Evolutionary conservation across 2,329 filamentous ascomycete genomes (phyloP).

Genomic region (Harringtonia aguacate): DNA sequence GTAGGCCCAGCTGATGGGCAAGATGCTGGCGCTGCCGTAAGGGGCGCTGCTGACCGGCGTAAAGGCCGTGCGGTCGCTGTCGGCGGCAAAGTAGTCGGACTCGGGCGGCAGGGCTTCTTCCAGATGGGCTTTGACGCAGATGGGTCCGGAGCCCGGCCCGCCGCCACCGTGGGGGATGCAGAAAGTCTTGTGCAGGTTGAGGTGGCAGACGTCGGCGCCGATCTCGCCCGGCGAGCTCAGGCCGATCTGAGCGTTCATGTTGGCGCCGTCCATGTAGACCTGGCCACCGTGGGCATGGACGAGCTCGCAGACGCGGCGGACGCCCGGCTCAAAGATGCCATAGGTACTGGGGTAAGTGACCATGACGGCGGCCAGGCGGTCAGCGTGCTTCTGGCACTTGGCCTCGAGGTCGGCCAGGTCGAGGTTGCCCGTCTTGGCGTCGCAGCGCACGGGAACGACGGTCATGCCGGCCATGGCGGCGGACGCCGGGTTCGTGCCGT

Average conservation of each 20-base stretch:
- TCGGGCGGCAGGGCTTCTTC: conserved; percentile 56
- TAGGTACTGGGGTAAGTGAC: conserved; percentile 94
- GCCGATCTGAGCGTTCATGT: conserved; percentile 97
- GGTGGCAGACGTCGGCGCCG: conserved; percentile 90
- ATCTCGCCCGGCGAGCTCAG: conserved; percentile 92
- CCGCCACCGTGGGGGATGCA: conserved; percentile 95
- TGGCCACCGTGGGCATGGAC: conserved; percentile 84
- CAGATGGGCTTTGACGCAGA: conserved; percentile 80
- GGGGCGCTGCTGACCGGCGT: conserved; percentile 65
- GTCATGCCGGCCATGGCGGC: conserved; percentile 95
- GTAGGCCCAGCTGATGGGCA: conserved; percentile 92
- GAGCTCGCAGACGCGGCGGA: conserved; percentile 75
- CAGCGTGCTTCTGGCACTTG: conserved; percentile 81
- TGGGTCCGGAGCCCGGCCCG: conserved; percentile 86
- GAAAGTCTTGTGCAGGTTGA: conserved; percentile 98
- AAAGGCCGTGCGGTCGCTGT: conserved; percentile 16
- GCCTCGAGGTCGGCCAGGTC: conserved; percentile 76
- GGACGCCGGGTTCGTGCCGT: conserved; percentile 92
- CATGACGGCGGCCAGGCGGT: conserved; percentile 88
- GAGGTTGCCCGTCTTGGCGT: conserved; percentile 76
- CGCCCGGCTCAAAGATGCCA: conserved; percentile 83
- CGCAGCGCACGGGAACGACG: conserved; percentile 86
- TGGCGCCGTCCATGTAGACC: conserved; percentile 97
- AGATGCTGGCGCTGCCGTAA: conserved; percentile 81
- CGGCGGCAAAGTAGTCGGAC: conserved; percentile 12